Base-by-base conservation (phyloP, 2,329 filamentous ascomycete species). In the Paraphaeosphaeria minitans region DNA sequence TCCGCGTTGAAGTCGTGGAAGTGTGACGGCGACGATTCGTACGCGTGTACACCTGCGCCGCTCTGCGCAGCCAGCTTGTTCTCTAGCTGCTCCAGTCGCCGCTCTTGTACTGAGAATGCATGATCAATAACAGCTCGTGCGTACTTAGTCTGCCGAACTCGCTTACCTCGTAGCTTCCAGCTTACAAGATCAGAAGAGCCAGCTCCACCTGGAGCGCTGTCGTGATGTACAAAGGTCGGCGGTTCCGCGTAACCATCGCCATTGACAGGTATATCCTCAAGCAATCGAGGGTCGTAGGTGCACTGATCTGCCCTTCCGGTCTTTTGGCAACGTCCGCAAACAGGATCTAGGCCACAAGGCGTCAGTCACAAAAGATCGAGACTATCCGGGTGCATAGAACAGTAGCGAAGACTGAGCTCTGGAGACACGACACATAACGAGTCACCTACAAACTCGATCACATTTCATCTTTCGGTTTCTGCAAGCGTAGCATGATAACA, bases 401-500 rank as follows among this genome's bases (percentile, higher is more conserved):
- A 21, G 3, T 27, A 21, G 10, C 4, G 39, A 27, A 37, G 4
- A 8, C 14, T 8, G 8, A 1, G 16, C 33, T 16, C 5, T n/a
- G n/a, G 14, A n/a, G n/a, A n/a, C 22, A 19, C 16, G n/a, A n/a
- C 22, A 19, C 16, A 37, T n/a, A 16, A n/a, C 41, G 9, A 29
- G 16, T 35, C 21, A 53, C 51, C 3, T 53, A 53, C 51, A 75
- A 4, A 75, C 70, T 41, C 79, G 77, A 62, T 81, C 80, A 63
- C 80, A 81, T 63, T 80, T 79, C 62, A 82, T 76, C 63, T 81
- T 81, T n/a, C 79, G 72, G 45, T 75, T 74, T 52, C 79, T 75
- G 69, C 80, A 82, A 13, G 80, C 77, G 60, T 77, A 80, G 60
- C 79, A 82, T 2, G 79, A 81, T 9, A 82, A 66, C 16, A 80